phyloP scores from a whole-genome alignment of 768 basidiomycete genomes.

The Pleurotus tuber-regium region DNA sequence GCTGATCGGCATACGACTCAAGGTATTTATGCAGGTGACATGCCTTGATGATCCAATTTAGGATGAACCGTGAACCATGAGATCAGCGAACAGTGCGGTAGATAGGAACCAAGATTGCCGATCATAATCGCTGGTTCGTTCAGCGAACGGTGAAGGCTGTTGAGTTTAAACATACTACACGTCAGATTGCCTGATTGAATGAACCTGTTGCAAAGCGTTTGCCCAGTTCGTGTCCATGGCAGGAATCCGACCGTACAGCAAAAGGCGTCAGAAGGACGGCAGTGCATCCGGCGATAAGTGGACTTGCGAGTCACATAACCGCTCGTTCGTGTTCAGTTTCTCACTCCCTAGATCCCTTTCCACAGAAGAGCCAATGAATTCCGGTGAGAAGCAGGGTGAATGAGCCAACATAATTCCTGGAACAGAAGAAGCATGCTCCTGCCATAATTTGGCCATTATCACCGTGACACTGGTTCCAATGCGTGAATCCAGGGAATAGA shows the following conservation, averaged over 20 bases:
- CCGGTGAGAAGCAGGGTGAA: neutral
- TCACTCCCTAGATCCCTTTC: constrained; percentile 5
- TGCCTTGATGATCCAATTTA: constrained; percentile 3
- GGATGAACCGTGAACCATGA: constrained; percentile 1
- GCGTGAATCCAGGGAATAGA: too few relatives aligned
- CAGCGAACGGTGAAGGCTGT: neutral
- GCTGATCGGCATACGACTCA: neutral
- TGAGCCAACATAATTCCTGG: too few relatives aligned
- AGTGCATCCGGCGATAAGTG: constrained; percentile 1
- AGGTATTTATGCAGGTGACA: constrained; percentile 8
- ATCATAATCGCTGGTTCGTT: constrained; percentile 10
- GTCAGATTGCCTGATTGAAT: constrained; percentile 5
- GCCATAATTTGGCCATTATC: too few relatives aligned
- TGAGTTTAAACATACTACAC: too few relatives aligned
- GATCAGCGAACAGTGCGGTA: constrained; percentile 7
- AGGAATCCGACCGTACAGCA: neutral
- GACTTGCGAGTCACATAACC: neutral
- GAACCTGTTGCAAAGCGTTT: neutral
- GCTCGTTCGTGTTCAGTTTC: too few relatives aligned
- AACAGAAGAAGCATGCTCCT: too few relatives aligned
- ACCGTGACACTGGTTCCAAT: too few relatives aligned
- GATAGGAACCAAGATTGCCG: constrained; percentile 7
- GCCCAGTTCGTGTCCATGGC: neutral
- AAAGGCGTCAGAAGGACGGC: neutral
- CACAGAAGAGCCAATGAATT: neutral